Conservation (phyloP, 108 stramenopile genomes). For the Pseudonitzschia delicatissima region DNA sequence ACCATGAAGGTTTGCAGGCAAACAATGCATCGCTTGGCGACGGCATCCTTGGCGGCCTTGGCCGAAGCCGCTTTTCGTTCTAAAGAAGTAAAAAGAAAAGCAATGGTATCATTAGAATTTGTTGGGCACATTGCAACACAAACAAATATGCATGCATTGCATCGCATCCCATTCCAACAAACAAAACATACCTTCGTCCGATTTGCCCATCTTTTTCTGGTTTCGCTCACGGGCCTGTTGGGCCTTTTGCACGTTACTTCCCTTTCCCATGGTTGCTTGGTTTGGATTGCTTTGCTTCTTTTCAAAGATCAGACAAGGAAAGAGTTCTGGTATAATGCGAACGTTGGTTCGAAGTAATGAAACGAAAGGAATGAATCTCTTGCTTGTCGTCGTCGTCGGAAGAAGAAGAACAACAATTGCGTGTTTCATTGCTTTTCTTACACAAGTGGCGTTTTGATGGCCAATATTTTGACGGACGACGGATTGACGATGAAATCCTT, state of each 20-base stretch:
- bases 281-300: background rate
- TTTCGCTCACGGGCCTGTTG: conserved; percentile 80
- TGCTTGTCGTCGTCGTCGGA: too few species aligned
- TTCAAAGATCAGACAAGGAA: background rate
- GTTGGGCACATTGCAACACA: background rate
- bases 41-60: conserved; percentile 73
- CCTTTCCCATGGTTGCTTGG: conserved; percentile 69
- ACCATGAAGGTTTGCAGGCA: conserved; percentile 90
- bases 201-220: conserved; percentile 80
- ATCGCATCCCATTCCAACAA: background rate
- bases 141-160: too few species aligned
- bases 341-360: background rate
- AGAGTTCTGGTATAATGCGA: background rate
- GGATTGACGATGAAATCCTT: too few species aligned
- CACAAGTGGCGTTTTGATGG: too few species aligned
- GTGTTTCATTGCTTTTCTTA: too few species aligned
- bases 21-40: conserved; percentile 75
- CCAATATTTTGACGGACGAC: too few species aligned
- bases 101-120: background rate
- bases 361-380: background rate
- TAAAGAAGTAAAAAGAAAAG: background rate
- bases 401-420: too few species aligned
- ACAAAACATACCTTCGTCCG: conserved; percentile 45
- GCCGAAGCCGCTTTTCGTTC: conserved; percentile 78
- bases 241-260: conserved; percentile 88